Base-by-base conservation (phyloP, 1,284 basidiomycete genomes). In the Wallemia ichthyophaga region DNA sequence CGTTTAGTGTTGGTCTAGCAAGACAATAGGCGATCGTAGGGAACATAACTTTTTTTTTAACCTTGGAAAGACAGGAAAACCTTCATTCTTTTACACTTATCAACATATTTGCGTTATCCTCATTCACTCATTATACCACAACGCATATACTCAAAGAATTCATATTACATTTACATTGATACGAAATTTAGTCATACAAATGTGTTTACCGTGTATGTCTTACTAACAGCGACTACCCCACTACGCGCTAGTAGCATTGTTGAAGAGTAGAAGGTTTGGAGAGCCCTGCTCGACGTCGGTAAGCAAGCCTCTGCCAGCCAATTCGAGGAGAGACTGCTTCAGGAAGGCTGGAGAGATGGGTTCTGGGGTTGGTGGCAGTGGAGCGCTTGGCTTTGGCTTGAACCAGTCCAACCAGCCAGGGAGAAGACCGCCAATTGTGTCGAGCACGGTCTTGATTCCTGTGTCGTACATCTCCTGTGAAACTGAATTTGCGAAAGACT, bases 231-330 rank as follows among this genome's bases (percentile, higher is more conserved):
- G n/a, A n/a, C n/a, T n/a, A n/a, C n/a, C n/a, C n/a, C n/a, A n/a
- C n/a, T 48, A 48, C n/a, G 37, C 37, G 9, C n/a, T 48, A 25
- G 82, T 85, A n/a, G 78, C 82, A 65, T 87, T 87, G 75, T 86
- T 88, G 74, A 79, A 86, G 60, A 83, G 76, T 65, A 87, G 73
- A 65, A 80, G 64, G 73, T 88, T 87, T 61, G 77, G 73, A 1
- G 82, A 81, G 25, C 76, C 71, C 2, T 63, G 62, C 1, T 78
- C 78, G 13, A 81, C 65, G 54, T 74, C 71, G 1, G 65, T 62
- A 24, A 91, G 71, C 31, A 74, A 62, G 61, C 71, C 77, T n/a
- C 66, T 64, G 59, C 75, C 80, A 24, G 81, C 72, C 17, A 91
- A 73, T 21, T 70, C 72, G 60, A 81, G 59, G 53, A 92, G 66